phyloP scores from a whole-genome alignment of 345 rosid genomes.

The Xanthoceras sorbifolium region DNA sequence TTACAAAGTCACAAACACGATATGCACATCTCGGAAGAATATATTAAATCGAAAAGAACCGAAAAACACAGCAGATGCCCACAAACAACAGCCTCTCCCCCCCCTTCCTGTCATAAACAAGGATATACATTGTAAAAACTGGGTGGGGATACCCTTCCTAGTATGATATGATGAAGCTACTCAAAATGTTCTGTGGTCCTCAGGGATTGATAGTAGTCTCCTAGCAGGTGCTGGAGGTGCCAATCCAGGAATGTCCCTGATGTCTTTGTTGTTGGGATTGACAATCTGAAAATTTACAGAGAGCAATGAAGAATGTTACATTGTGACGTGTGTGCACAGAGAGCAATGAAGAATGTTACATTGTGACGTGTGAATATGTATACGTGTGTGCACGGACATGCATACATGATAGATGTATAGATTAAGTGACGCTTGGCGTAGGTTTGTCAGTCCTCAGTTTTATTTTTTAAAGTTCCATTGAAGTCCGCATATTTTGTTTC shows the following conservation, averaged over 20 bases:
- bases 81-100: slow-evolving; percentile 23
- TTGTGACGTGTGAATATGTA: too few relatives aligned
- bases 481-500: background rate
- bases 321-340: too few relatives aligned
- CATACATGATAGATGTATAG: background rate
- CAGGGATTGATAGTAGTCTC: slow-evolving; percentile 58
- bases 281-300: slow-evolving; percentile 62
- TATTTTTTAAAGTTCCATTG: background rate
- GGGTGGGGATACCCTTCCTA: slow-evolving; percentile 4
- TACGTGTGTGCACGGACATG: background rate
- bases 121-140: slow-evolving; percentile 3
- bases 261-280: slow-evolving; percentile 82
- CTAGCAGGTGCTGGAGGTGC: slow-evolving; percentile 97
- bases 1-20: slow-evolving; percentile 35
- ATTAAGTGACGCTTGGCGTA: background rate
- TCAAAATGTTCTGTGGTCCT: slow-evolving; percentile 36
- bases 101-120: slow-evolving; percentile 17
- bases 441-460: background rate
- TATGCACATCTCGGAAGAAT: slow-evolving; percentile 47
- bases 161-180: slow-evolving; percentile 26
- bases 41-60: background rate
- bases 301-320: slow-evolving; percentile 7
- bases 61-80: slow-evolving; percentile 14
- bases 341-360: slow-evolving; percentile 4
- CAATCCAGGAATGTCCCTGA: slow-evolving; percentile 96